Percentiles rank a stretch among this genome's conserved stretches.
phyloP scores from a whole-genome alignment of 768 basidiomycete genomes.

The Trichaptum fuscoviolaceum region DNA sequence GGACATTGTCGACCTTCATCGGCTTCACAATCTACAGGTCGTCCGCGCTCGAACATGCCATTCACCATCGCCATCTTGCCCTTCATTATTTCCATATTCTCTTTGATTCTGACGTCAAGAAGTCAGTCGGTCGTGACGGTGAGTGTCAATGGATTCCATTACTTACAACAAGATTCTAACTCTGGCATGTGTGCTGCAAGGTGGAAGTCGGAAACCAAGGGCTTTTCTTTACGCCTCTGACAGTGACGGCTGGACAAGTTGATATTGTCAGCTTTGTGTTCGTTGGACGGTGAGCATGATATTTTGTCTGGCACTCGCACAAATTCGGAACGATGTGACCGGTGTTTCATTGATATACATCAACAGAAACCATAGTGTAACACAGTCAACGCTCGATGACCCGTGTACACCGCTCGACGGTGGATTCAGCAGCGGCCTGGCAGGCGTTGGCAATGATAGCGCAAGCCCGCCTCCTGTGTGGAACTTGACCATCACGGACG shows the following conservation, averaged over 20 bases:
- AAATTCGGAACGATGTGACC: background rate
- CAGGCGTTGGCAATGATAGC: background rate
- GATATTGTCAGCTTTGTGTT: constrained; percentile 1
- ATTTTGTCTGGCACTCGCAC: background rate
- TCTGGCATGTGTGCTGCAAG: background rate
- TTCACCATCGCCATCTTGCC: background rate
- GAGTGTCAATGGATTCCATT: background rate
- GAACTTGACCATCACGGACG: background rate
- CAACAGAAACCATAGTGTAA: background rate
- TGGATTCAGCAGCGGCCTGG: background rate
- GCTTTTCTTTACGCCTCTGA: background rate
- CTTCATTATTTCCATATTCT: background rate
- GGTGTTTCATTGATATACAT: background rate
- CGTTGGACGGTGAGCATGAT: background rate
- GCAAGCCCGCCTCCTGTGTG: background rate
- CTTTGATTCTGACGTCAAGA: background rate
- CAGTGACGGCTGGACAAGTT: background rate
- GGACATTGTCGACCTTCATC: background rate
- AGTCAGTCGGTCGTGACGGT: background rate
- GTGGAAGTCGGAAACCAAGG: background rate
- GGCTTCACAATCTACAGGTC: no score
- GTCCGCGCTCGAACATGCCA: background rate
- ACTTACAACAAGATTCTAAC: background rate
- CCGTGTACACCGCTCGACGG: background rate
- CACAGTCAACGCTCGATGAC: background rate